Base-by-base conservation (phyloP, 306 rosid genomes). In the Cicer cuneatum region DNA sequence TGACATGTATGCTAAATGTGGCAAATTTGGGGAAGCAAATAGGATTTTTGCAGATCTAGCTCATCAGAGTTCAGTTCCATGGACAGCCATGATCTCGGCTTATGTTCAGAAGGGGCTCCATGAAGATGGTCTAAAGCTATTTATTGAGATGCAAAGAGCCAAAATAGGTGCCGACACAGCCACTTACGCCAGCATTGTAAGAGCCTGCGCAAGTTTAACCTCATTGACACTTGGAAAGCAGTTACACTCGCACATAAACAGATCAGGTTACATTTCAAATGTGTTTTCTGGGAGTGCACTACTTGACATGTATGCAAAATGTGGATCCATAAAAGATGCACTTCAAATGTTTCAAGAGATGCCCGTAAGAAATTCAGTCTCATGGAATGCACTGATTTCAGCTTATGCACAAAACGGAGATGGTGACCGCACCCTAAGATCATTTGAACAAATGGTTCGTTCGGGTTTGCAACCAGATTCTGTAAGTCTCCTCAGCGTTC, bases 1-100 rank as follows among this genome's bases (percentile, higher is more conserved):
- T 38, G 97, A 91, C 81, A 89, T 91, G 97, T 93, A 93, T 84
- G 96, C 96, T 69, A 91, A 93, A 88, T 91, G 96, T 85, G 86
- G 76, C 69, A 84, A 73, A 86, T 88, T 89, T 79, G 80, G 68
- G 54, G 91, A 86, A 67, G 96, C 98, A 52, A 78, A 79, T 70
- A 77, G 73, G 72, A 83, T 91, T 64, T 93, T 93, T 72, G 77
- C 78, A 18, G 73, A 72, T 73, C 71, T 91, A 45, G 72, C 86
- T 68, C 80, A 78, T 79, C 88, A 73, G 80, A 86, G 87, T 73
- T 75, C 93, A 16, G 96, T 93, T 69, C 89, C 96, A 7, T 93
- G 98, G 97, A 93, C 96, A 53, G 97, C 94, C 24, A 62, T 93
- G 85, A 91, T 93, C 76, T 89, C 96, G 4, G 90, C 84, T 69